Percentiles rank a stretch among this genome's conserved stretches.
Conservation (phyloP, 768 basidiomycete species). For the Chalciporus pseudorubinellus region DNA sequence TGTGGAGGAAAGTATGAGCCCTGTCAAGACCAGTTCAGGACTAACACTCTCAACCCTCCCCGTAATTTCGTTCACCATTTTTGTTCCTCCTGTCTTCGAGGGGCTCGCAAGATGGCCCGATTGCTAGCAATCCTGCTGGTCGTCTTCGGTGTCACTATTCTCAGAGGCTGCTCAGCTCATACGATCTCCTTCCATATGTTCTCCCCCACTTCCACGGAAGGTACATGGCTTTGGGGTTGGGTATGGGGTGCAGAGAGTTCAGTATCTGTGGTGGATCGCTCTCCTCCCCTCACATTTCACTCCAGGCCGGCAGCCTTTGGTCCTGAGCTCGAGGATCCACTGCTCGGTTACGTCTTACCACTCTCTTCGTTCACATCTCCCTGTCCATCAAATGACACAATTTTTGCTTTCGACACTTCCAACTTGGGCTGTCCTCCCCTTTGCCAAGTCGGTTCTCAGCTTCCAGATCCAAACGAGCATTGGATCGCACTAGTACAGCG, state of each 20-base stretch:
- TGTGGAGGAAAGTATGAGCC: conserved; percentile 2
- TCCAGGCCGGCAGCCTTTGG: conserved; percentile 79
- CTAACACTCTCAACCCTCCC: background rate
- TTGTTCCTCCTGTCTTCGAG: background rate
- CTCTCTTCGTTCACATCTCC: conserved; percentile 59
- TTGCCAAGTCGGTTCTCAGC: conserved; percentile 52
- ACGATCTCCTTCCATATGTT: conserved; percentile 34
- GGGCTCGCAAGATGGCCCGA: conserved; percentile 18
- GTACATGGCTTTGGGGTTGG: conserved; percentile 59
- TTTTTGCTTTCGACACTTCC: background rate
- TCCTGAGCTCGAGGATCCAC: conserved; percentile 61
- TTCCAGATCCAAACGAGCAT: conserved; percentile 60
- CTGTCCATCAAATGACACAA: conserved; percentile 42
- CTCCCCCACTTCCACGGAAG: conserved; percentile 43
- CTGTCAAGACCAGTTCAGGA: background rate
- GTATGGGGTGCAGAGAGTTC: conserved; percentile 67
- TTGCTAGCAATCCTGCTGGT: conserved; percentile 1
- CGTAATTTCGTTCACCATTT: conserved; percentile 2
- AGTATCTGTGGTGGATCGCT: conserved; percentile 74
- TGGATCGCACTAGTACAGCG: conserved; percentile 93
- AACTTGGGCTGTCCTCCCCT: conserved; percentile 71
- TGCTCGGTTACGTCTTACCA: conserved; percentile 71
- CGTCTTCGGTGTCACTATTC: conserved; percentile 4
- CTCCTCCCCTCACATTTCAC: conserved; percentile 65
- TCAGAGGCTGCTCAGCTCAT: conserved; percentile 4